Evolutionary conservation across 225 moss, liverwort and hornwort genomes (phyloP), one percentile per base, ranked within the genome.

Genomic region (Physcomitrium patens): DNA sequence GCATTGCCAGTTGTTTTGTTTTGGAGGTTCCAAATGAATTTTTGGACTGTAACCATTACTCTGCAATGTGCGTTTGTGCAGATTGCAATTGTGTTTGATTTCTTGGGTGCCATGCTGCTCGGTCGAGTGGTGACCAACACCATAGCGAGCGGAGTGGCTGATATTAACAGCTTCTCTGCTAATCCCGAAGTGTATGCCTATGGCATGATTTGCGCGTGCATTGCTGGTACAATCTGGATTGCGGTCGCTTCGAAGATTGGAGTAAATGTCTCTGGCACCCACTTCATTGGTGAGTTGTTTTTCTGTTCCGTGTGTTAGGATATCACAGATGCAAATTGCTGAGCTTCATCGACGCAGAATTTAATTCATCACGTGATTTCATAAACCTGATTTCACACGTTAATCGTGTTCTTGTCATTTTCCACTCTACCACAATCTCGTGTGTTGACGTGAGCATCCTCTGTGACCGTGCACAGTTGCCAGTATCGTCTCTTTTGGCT

Each of bases 141-240:
- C 28, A 77, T 64, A 1, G 77, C 77, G 20, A 56, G 27, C 22
- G 77, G 70, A 2, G 56, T 77, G 20, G 56, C 70, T 17, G 77
- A 77, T 11, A 70, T 77, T 28, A 71, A 64, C 20, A 63, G 44
- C 70, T 77, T 70, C 56, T 17, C 53, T 9, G 56, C 43, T 12
- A 77, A 77, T 42, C 77, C 77, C 1, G 70, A 77, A 64, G 77
- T 77, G 20, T 62, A 77, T 24, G 62, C 62, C 5, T 70, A 70
- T 16, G 55, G 70, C 8, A 70, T 77, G 77, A 56, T 77, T n/a
- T 77, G 63, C 70, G 55, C 77, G 15, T 77, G 44, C 53, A 8
- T 64, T 4, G 55, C 64, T 0, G 70, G 77, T 10, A 56, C 64
- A 17, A 12, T 70, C 46, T 77, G 70, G 77, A 52, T 62, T 26